phyloP scores from a whole-genome alignment of 2,329 filamentous ascomycete species.

The Cladosporium sp. region DNA sequence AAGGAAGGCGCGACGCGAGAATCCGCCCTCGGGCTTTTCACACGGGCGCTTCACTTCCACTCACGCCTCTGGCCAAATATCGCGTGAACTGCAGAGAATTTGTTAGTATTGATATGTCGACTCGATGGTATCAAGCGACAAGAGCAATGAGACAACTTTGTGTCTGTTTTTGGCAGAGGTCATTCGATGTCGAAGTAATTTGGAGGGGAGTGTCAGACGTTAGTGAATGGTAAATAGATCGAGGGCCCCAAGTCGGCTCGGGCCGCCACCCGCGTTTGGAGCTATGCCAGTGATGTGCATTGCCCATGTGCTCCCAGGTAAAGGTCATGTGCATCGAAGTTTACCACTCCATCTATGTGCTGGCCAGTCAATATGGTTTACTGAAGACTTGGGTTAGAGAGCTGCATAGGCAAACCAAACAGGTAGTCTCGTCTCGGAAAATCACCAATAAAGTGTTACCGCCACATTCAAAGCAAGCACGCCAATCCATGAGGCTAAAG shows the following conservation, averaged over 20 bases:
- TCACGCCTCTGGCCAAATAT: not conserved
- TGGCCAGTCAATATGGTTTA: not conserved
- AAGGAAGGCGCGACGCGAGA: not conserved
- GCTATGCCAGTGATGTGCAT: not conserved
- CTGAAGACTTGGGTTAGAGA: not conserved
- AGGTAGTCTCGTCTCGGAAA: not conserved
- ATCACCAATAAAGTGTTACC: not conserved
- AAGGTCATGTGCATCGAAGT: not conserved
- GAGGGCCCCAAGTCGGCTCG: not conserved
- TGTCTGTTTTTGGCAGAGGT: constrained; percentile 1
- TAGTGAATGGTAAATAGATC: constrained; percentile 12
- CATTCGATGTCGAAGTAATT: not conserved
- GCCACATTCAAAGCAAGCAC: not conserved
- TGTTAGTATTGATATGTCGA: not conserved
- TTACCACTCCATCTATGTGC: not conserved
- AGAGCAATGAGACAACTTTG: not conserved
- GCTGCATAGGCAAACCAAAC: not conserved
- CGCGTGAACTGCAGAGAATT: not conserved
- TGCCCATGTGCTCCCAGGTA: not conserved
- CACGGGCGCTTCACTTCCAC: not conserved
- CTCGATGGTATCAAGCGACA: not conserved
- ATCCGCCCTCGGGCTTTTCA: not conserved
- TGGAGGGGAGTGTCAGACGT: not conserved
- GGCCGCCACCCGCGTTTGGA: constrained; percentile 4
- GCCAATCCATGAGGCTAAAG: not conserved